phyloP scores from a whole-genome alignment of 768 basidiomycete genomes.

The Tylopilus sp. region DNA sequence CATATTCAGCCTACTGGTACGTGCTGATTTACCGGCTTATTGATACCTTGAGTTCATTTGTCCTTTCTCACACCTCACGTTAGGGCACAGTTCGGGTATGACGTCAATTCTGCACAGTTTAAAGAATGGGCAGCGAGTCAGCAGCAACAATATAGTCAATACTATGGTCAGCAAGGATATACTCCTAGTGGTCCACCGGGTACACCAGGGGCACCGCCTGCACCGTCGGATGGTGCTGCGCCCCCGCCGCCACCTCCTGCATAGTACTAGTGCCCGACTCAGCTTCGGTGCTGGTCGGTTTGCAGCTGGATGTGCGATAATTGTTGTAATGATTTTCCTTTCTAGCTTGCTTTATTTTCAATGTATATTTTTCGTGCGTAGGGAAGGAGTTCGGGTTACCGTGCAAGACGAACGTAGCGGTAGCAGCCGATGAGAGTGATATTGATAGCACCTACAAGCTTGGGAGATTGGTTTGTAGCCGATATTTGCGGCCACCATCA shows the following conservation, averaged over 20 bases:
- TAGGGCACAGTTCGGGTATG: constrained; percentile 85
- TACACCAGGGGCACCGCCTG: constrained; percentile 25
- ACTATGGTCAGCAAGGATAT: constrained; percentile 64
- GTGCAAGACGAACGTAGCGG: not conserved
- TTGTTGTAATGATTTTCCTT: constrained; percentile 21
- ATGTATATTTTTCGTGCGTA: constrained; percentile 23
- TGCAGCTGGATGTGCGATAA: not conserved
- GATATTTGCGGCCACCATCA: not conserved
- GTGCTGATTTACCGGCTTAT: constrained; percentile 22
- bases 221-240: constrained; percentile 15
- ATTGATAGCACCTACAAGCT: not conserved
- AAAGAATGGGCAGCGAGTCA: constrained; percentile 71
- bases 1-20: constrained; percentile 60
- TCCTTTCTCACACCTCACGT: not conserved
- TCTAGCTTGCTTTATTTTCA: constrained; percentile 31
- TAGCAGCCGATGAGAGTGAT: not conserved
- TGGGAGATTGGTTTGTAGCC: not conserved
- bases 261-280: constrained; percentile 9
- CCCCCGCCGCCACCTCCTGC: constrained; percentile 25
- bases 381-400: not conserved
- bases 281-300: not conserved
- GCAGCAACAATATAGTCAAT: constrained; percentile 71
- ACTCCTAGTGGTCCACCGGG: constrained; percentile 14
- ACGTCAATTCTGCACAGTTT: constrained; percentile 78
- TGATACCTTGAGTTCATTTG: not conserved